Percentiles rank a stretch among this genome's conserved stretches.
These are phyloP conservation scores for Pseudopediastrum boryanum DNA, from an alignment of 139 green algal species.

Conservation along the genomic window DNA sequence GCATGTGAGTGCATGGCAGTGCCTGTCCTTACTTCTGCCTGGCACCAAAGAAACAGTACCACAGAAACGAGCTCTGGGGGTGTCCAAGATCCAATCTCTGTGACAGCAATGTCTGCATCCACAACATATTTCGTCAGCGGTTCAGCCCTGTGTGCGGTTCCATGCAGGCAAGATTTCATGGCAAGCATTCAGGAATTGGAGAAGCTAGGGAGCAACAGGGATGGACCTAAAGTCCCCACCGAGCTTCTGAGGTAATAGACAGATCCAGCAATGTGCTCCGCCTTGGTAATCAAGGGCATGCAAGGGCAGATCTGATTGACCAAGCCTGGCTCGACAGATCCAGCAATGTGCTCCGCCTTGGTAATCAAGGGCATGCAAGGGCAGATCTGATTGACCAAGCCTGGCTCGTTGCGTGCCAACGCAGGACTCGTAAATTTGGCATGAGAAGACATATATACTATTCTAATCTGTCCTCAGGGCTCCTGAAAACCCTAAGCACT, in stretches of 20 bases:
- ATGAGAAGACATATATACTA: no score
- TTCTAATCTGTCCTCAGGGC: no score
- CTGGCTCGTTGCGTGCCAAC: background rate
- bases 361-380: background rate
- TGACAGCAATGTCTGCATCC: constrained; percentile 10
- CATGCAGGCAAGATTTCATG: constrained; percentile 16
- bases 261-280: background rate
- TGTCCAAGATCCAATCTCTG: background rate
- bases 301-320: background rate
- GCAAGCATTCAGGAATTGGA: constrained; percentile 9
- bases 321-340: background rate
- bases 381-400: background rate
- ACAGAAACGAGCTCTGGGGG: background rate
- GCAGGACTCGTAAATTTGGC: background rate
- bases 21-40: background rate
- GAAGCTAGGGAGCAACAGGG: background rate
- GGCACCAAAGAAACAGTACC: background rate
- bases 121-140: background rate
- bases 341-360: background rate
- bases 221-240: constrained; percentile 6
- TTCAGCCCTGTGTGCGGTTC: background rate
- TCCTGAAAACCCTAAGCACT: no score
- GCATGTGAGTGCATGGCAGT: constrained; percentile 12
- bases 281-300: background rate
- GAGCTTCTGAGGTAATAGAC: background rate